These are phyloP conservation scores for Volvariella volvacea DNA, from an alignment of 1,284 basidiomycete genomes.

Conservation along the genomic window DNA sequence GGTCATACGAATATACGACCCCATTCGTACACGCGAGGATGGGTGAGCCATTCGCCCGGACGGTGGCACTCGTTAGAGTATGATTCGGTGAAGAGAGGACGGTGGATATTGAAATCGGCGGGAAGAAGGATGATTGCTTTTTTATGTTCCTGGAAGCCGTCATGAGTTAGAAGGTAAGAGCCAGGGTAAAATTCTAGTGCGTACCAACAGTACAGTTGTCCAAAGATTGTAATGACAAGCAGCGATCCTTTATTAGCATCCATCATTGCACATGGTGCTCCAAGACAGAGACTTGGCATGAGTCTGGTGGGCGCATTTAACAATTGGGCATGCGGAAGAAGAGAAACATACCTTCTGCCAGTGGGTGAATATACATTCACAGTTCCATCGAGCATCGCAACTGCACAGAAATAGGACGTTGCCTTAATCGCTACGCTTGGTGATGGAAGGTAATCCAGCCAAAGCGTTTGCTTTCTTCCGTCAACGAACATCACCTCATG, in stretches of 20 bases:
- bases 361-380: conserved; percentile 75
- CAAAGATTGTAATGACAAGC: conserved; percentile 66
- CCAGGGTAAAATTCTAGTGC: conserved; percentile 12
- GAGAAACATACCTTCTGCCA: conserved; percentile 59
- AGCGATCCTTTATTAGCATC: conserved; percentile 59
- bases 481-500: conserved; percentile 61
- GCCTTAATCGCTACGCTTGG: conserved; percentile 63
- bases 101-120: conserved; percentile 55
- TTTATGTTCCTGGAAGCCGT: conserved; percentile 59
- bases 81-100: conserved; percentile 52
- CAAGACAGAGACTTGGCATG: conserved; percentile 71
- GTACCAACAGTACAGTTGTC: conserved; percentile 72
- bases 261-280: conserved; percentile 63
- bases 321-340: conserved; percentile 9
- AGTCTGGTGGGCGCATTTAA: conserved; percentile 36
- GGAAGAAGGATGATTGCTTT: conserved; percentile 53
- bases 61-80: conserved; percentile 48
- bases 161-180: neutral
- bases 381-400: conserved; percentile 69
- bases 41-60: conserved; percentile 75
- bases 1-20: conserved; percentile 71
- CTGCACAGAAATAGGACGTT: conserved; percentile 66
- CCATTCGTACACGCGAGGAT: conserved; percentile 73
- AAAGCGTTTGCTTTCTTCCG: conserved; percentile 66
- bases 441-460: conserved; percentile 83